Base-by-base conservation (phyloP, 768 basidiomycete genomes). In the Ramaria rubella region DNA sequence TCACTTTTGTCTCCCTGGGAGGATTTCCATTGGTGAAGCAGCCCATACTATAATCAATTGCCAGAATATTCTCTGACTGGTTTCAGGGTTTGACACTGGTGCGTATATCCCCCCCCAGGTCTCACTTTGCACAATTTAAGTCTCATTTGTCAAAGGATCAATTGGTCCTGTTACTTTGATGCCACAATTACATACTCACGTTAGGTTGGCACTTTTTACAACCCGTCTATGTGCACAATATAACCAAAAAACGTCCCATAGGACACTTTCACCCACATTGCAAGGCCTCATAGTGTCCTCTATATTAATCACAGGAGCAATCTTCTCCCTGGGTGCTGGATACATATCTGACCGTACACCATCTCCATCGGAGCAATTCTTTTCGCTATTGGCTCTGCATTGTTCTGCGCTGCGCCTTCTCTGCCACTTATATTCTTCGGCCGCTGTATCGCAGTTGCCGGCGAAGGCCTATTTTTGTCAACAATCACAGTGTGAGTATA, bases 91-190 rank as follows among this genome's bases (percentile, higher is more conserved):
- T 9, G 40, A 42, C 40, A 42, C n/a, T 36, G 1, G 40, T n/a
- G n/a, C n/a, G 40, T 42, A 42, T 42, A 19, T 42, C 23, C 14
- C n/a, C 6, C 23, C 8, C 5, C n/a, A 17, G n/a, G 40, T 42
- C 40, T 42, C 17, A 8, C 6, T 2, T 19, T 40, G 4, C 40
- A n/a, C n/a, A 21, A 42, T 21, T 21, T 42, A 21, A 42, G n/a
- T 19, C 5, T 6, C n/a, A 19, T 12, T n/a, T 38, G 14, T 2
- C 8, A 21, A n/a, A 60, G 64, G 62, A 26, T 63, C 66, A 8
- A 74, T 77, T 19, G 79, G 77, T 1, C 73, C 77, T 30, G 65
- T 79, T 30, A 78, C 71, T 2, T 71, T 75, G 33, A 80, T 79
- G 80, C 58, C 68, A 1, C 71, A 76, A 19, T 79, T 81, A 61